Conservation (phyloP, 257 asterid species). For the Capsicum chinense region DNA sequence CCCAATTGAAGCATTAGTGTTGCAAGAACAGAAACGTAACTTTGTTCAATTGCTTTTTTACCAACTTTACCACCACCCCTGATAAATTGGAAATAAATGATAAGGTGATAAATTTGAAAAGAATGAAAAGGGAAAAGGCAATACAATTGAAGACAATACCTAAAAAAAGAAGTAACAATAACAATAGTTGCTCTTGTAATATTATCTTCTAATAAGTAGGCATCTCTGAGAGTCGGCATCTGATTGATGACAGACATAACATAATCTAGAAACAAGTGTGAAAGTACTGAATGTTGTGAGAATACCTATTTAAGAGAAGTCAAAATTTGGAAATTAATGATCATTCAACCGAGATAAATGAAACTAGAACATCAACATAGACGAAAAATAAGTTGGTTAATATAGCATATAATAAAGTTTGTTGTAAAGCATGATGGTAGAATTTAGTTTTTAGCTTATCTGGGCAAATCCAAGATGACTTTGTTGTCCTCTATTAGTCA, state of each 20-base stretch:
- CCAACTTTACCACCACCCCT: constrained; percentile 98
- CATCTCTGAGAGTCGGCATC: constrained; percentile 51
- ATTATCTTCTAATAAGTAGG: constrained; percentile 53
- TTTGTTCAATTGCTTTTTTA: constrained; percentile 87
- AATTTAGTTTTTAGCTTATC: neutral
- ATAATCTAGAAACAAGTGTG: constrained; percentile 85
- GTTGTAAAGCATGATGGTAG: neutral
- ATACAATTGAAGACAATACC: constrained; percentile 51
- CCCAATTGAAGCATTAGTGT: constrained; percentile 93
- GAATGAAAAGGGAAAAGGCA: constrained; percentile 28
- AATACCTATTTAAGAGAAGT: constrained; percentile 59
- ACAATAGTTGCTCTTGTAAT: constrained; percentile 78
- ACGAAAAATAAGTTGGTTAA: neutral
- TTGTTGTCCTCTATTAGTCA: neutral
- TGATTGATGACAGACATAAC: constrained; percentile 73
- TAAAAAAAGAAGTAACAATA: constrained; percentile 94
- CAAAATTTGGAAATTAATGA: neutral
- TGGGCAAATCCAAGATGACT: neutral
- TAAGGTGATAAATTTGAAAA: constrained; percentile 33
- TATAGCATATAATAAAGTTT: constrained; percentile 12
- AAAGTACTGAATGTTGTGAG: constrained; percentile 91
- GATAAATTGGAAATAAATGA: constrained; percentile 46
- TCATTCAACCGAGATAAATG: neutral
- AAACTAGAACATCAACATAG: neutral
- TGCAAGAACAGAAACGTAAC: constrained; percentile 86